phyloP scores from a whole-genome alignment of 495 filamentous ascomycete species.

The Penicillium coprophilum region DNA sequence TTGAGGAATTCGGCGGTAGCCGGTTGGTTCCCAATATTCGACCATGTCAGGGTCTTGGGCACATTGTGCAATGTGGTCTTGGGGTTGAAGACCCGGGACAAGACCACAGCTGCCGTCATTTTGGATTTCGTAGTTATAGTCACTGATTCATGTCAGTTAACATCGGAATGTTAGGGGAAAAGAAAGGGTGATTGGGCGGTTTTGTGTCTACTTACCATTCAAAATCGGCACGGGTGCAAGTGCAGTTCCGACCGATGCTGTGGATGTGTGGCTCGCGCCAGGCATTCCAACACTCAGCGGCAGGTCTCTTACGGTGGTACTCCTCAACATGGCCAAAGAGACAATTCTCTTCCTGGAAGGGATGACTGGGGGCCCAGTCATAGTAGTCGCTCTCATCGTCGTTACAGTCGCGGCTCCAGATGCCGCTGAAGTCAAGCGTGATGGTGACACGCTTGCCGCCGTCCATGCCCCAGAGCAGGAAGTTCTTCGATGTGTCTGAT shows the following conservation, averaged over 20 bases:
- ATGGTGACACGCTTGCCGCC: conserved; percentile 58
- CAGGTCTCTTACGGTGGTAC: conserved; percentile 83
- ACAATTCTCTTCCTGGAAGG: conserved; percentile 70
- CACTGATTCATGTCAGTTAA: conserved; percentile 52
- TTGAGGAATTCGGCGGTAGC: conserved; percentile 87
- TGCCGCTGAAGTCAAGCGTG: conserved; percentile 83
- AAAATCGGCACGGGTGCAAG: conserved; percentile 79
- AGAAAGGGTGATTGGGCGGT: background rate
- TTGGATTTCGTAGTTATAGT: conserved; percentile 88
- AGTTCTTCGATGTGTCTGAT: conserved; percentile 83
- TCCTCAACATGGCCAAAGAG: conserved; percentile 88
- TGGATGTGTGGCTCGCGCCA: conserved; percentile 64
- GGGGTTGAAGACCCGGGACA: conserved; percentile 64
- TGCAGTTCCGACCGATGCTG: conserved; percentile 68
- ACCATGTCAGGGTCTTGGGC: conserved; percentile 58
- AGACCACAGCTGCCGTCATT: conserved; percentile 72
- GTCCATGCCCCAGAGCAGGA: conserved; percentile 80
- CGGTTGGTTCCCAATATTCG: conserved; percentile 80
- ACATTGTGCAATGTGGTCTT: conserved; percentile 68
- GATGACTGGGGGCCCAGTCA: conserved; percentile 81
- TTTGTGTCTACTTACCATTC: conserved; percentile 69
- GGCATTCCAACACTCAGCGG: conserved; percentile 75
- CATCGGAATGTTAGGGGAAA: background rate
- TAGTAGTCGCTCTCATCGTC: conserved; percentile 71
- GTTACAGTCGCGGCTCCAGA: conserved; percentile 67